These are phyloP conservation scores for Leccinum fibrillosum DNA, from an alignment of 768 basidiomycete species.

Conservation along the genomic window DNA sequence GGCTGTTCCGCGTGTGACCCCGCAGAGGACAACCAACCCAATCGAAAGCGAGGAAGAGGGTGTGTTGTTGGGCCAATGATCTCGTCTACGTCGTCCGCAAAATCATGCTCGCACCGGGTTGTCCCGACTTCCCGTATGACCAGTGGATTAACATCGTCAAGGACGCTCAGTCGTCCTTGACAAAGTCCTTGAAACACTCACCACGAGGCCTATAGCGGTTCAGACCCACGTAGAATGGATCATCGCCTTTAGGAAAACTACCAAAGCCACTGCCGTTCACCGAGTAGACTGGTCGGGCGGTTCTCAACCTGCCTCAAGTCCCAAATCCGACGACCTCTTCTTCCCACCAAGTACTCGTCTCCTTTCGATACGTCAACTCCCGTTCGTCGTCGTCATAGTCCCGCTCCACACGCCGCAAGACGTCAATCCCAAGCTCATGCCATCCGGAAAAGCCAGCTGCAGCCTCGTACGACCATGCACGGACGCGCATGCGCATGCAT, in stretches of 20 bases:
- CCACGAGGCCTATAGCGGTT: not conserved
- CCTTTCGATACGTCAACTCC: not conserved
- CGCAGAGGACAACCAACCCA: not conserved
- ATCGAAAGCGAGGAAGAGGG: not conserved
- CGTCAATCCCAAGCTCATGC: constrained; percentile 21
- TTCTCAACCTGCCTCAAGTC: too few species aligned
- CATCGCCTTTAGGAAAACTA: not conserved
- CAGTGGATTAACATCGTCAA: not conserved
- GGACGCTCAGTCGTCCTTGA: not conserved
- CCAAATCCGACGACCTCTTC: not conserved
- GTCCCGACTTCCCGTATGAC: not conserved
- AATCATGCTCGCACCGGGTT: not conserved
- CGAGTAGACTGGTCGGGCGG: not conserved
- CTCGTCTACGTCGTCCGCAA: not conserved
- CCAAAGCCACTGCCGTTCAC: not conserved
- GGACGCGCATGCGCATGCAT: not conserved
- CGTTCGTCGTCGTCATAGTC: not conserved
- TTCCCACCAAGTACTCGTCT: not conserved
- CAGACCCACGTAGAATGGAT: not conserved
- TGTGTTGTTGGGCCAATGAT: not conserved
- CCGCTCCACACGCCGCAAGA: not conserved
- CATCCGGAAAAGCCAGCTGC: constrained; percentile 29
- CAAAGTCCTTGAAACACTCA: not conserved
- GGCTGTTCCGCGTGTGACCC: not conserved
- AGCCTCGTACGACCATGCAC: constrained; percentile 23